Evolutionary conservation across 2,329 filamentous ascomycete genomes (phyloP).

Genomic region (Fusarium sp.): DNA sequence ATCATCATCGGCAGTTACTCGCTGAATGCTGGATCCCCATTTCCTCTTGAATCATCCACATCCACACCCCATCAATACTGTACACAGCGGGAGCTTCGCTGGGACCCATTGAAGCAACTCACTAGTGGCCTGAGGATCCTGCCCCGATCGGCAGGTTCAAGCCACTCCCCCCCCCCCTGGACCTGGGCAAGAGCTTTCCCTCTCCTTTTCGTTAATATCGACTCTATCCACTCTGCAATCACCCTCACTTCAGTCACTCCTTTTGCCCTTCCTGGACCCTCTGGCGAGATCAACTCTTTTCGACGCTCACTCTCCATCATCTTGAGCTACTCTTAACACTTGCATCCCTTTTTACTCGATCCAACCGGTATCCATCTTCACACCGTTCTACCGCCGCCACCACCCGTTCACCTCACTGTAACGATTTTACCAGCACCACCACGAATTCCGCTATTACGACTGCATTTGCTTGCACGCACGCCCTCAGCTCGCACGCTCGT

Average conservation of each 20-base stretch:
- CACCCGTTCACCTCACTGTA: slow-evolving; percentile 3
- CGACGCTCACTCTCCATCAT: slow-evolving; percentile 38
- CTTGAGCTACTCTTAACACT: slow-evolving; percentile 35
- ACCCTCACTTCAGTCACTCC: slow-evolving; percentile 53
- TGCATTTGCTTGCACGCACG: slow-evolving; percentile 25
- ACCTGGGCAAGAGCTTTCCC: slow-evolving; percentile 44
- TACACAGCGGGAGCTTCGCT: slow-evolving; percentile 34
- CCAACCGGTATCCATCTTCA: slow-evolving; percentile 30
- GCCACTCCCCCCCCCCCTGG: slow-evolving; percentile 44
- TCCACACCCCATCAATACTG: slow-evolving; percentile 25
- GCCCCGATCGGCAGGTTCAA: slow-evolving; percentile 49
- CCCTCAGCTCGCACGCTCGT: slow-evolving; percentile 21
- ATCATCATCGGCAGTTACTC: slow-evolving; percentile 8
- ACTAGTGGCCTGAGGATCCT: slow-evolving; percentile 47
- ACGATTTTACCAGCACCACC: slow-evolving; percentile 14
- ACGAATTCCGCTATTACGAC: slow-evolving; percentile 20
- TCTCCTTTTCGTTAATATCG: slow-evolving; percentile 53
- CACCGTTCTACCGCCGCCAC: slow-evolving; percentile 20
- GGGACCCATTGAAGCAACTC: slow-evolving; percentile 36
- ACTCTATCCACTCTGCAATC: slow-evolving; percentile 50
- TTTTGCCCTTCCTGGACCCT: slow-evolving; percentile 46
- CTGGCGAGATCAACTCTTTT: slow-evolving; percentile 38
- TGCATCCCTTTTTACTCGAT: slow-evolving; percentile 34
- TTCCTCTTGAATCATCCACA: slow-evolving; percentile 9
- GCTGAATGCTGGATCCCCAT: background rate